These are phyloP conservation scores for Dictyostelium firmibasis DNA, from an alignment of 78 protist species.

Conservation along the genomic window DNA sequence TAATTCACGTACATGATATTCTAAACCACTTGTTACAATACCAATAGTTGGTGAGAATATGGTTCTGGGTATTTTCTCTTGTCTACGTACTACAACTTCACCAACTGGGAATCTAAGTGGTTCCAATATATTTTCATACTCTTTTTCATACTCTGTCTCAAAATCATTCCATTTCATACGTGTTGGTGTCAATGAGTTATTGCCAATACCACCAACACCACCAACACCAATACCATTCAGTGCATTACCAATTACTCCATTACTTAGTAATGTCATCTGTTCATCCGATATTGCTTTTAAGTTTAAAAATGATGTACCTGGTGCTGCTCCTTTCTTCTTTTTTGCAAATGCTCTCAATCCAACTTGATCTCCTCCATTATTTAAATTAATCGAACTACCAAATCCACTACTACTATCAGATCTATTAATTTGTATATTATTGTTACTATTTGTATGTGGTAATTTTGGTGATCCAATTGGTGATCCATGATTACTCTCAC, in stretches of 20 bases:
- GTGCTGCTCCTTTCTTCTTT: slow-evolving; percentile 9
- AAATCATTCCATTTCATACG: slow-evolving; percentile 73
- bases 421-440: not conserved
- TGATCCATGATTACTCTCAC: not conserved
- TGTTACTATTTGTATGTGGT: not conserved
- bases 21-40: slow-evolving; percentile 47
- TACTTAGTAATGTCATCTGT: not conserved
- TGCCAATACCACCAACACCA: not conserved
- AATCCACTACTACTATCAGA: not conserved
- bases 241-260: not conserved
- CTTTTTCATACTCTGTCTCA: slow-evolving; percentile 61
- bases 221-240: not conserved
- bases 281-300: slow-evolving; percentile 16
- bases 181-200: not conserved
- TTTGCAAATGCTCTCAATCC: slow-evolving; percentile 31
- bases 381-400: not conserved
- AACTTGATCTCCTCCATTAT: not conserved
- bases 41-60: slow-evolving; percentile 65
- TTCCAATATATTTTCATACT: slow-evolving; percentile 13
- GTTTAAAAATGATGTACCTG: slow-evolving; percentile 17
- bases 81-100: slow-evolving; percentile 32
- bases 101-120: slow-evolving; percentile 42
- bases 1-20: slow-evolving; percentile 35
- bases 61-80: slow-evolving; percentile 34
- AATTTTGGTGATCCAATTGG: slow-evolving; percentile 8